Evolutionary conservation across 441 rosid species (phyloP).

Genomic region (Euphorbia schlechtendalii): DNA sequence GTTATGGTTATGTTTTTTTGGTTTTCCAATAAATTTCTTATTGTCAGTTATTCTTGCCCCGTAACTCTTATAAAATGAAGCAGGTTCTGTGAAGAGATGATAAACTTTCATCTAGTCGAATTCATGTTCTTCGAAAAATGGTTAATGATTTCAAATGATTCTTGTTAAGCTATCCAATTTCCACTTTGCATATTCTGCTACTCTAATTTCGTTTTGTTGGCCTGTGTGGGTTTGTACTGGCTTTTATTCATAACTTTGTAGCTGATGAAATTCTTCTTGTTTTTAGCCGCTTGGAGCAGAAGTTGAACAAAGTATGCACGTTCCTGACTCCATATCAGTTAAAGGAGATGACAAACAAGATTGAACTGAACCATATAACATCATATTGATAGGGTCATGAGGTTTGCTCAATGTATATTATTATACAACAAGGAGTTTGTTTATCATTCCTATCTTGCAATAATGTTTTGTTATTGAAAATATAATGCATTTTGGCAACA

Average conservation of each 20-base stretch:
- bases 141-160: not conserved
- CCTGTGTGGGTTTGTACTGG: not conserved
- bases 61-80: too few species aligned
- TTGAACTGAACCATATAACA: not conserved
- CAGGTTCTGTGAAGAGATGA: not conserved
- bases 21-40: too few species aligned
- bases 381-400: not conserved
- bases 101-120: not conserved
- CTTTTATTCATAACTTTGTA: not conserved
- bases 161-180: not conserved
- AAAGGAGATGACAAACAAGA: constrained; percentile 7
- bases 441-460: not conserved
- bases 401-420: not conserved
- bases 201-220: not conserved
- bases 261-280: not conserved
- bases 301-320: not conserved
- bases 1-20: too few species aligned
- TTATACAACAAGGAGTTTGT: not conserved
- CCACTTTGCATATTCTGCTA: not conserved
- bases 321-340: constrained; percentile 2
- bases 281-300: constrained; percentile 6
- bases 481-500: not conserved
- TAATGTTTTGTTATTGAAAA: not conserved
- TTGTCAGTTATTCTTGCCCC: too few species aligned
- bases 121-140: not conserved